phyloP scores from a whole-genome alignment of 768 basidiomycete genomes.

The Lactifluus echinatus region DNA sequence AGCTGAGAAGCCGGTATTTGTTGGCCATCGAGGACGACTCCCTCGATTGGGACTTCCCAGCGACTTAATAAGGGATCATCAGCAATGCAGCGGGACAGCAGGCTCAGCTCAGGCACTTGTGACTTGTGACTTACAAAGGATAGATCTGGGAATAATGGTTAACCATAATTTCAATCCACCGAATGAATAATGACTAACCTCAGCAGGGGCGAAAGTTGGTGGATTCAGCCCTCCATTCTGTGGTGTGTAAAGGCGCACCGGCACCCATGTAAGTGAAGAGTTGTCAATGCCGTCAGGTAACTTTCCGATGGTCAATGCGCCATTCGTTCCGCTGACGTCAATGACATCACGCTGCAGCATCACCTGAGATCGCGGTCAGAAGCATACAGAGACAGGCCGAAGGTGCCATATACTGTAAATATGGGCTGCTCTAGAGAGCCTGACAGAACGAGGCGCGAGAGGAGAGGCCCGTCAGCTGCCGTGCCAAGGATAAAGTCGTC shows the following conservation, averaged over 20 bases:
- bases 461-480: conserved; percentile 26
- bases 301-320: conserved; percentile 56
- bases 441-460: conserved; percentile 28
- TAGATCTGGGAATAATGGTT: conserved; percentile 22
- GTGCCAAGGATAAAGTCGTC: conserved; percentile 12
- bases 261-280: conserved; percentile 55
- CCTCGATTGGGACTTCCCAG: conserved; percentile 68
- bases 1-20: conserved; percentile 47
- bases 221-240: conserved; percentile 46
- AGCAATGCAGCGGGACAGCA: neutral
- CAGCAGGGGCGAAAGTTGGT: conserved; percentile 47
- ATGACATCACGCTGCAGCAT: conserved; percentile 61
- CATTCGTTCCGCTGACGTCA: conserved; percentile 60
- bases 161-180: neutral
- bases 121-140: conserved; percentile 9
- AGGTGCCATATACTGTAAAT: conserved; percentile 29
- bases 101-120: neutral
- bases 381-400: neutral
- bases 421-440: conserved; percentile 37
- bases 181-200: conserved; percentile 33
- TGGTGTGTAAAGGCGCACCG: conserved; percentile 45
- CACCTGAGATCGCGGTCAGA: conserved; percentile 1
- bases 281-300: conserved; percentile 45
- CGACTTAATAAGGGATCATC: neutral
- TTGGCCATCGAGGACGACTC: conserved; percentile 60